Conservation (phyloP, 805 yeast species). For the Wickerhamiella hasegawae region DNA sequence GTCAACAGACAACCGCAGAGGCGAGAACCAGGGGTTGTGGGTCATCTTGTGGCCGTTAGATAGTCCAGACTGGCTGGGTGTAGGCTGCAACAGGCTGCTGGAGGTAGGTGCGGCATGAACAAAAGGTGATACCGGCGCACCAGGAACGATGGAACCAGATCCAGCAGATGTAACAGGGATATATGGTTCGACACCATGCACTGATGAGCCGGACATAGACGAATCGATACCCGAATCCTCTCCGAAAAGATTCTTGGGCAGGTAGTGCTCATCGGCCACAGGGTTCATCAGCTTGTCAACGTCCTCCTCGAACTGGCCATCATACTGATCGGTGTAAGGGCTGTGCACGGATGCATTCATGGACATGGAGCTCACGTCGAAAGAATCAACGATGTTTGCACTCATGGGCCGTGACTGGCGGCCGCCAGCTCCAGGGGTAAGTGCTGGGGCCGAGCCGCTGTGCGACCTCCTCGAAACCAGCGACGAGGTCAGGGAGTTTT, state of each 20-base stretch:
- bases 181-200: background rate
- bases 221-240: background rate
- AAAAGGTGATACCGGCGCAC: background rate
- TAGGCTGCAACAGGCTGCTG: background rate
- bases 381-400: background rate
- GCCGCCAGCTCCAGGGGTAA: background rate
- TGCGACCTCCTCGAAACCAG: constrained; percentile 3
- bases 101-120: background rate
- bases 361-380: background rate
- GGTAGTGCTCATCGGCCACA: background rate
- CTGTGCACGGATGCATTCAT: background rate
- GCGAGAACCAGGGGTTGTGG: background rate
- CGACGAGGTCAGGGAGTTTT: constrained; percentile 1
- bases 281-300: background rate
- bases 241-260: constrained; percentile 1
- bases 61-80: background rate
- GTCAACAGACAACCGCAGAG: background rate
- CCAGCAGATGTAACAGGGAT: background rate
- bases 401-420: background rate
- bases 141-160: background rate
- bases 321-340: background rate
- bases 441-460: background rate
- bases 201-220: background rate
- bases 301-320: background rate
- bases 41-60: background rate